phyloP scores from a whole-genome alignment of 2,329 filamentous ascomycete genomes.

The Xenoacremonium recifei region DNA sequence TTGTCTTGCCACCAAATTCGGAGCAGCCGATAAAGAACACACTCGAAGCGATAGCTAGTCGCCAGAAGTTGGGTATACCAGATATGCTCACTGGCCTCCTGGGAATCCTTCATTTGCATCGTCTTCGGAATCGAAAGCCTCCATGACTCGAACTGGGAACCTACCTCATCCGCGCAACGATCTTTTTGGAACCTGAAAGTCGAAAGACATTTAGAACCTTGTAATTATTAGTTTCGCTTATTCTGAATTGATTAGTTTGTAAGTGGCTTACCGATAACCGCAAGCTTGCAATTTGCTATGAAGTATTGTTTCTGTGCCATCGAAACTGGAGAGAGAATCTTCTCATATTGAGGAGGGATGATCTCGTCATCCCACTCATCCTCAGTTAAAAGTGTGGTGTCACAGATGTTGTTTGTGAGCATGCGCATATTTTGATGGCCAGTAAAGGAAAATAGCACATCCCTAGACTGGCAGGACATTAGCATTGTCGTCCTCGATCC shows the following conservation, averaged over 20 bases:
- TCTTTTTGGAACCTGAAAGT: constrained; percentile 3
- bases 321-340: constrained; percentile 1
- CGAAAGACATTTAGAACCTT: constrained; percentile 4
- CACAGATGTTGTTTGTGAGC: constrained; percentile 3
- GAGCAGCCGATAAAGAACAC: constrained; percentile 4
- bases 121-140: constrained; percentile 1
- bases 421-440: constrained; percentile 6
- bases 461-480: constrained; percentile 2
- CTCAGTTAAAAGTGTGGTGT: constrained; percentile 2
- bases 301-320: constrained; percentile 3
- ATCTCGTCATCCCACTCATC: constrained; percentile 7
- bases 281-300: constrained; percentile 6
- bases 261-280: neutral
- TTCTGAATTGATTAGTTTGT: too few species aligned
- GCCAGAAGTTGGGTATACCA: constrained; percentile 6
- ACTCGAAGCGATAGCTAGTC: constrained; percentile 8
- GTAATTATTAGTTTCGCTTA: neutral
- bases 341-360: neutral
- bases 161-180: constrained; percentile 1
- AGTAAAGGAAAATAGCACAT: constrained; percentile 7
- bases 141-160: constrained; percentile 1
- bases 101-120: constrained; percentile 1
- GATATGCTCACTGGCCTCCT: constrained; percentile 1
- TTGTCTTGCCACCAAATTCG: constrained; percentile 6
- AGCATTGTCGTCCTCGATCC: neutral